Evolutionary conservation across 2,329 filamentous ascomycete species (phyloP).

Genomic region (Teratosphaeriaceae sp.): DNA sequence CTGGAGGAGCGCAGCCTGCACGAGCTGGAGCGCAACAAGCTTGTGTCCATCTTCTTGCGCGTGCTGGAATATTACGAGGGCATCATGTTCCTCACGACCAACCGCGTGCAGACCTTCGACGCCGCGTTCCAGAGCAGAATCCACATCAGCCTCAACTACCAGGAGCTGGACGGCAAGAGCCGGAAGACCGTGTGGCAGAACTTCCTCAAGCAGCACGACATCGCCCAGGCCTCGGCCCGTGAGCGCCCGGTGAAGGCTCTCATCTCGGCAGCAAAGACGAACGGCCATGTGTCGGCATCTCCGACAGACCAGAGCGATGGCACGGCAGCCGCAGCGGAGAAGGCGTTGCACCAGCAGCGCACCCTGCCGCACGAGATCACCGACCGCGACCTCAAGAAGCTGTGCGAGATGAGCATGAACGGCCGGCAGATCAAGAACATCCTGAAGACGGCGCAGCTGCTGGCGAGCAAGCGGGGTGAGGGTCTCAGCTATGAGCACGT

Average conservation of each 20-base stretch:
- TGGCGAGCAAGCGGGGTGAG: constrained; percentile 22
- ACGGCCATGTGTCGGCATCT: neutral
- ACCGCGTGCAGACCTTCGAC: constrained; percentile 33
- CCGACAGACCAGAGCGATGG: neutral
- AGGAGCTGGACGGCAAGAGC: constrained; percentile 35
- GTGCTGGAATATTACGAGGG: constrained; percentile 34
- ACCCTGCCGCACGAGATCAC: constrained; percentile 25
- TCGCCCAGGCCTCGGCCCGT: constrained; percentile 17
- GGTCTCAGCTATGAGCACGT: constrained; percentile 25
- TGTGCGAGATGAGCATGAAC: constrained; percentile 30
- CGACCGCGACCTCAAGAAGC: constrained; percentile 24
- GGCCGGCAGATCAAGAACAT: constrained; percentile 39
- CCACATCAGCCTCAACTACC: constrained; percentile 33
- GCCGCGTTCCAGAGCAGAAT: constrained; percentile 42
- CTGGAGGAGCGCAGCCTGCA: constrained; percentile 33
- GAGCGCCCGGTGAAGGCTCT: constrained; percentile 14
- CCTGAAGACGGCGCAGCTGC: constrained; percentile 34
- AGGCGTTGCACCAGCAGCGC: constrained; percentile 16
- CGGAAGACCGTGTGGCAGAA: constrained; percentile 40
- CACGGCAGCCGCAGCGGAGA: neutral
- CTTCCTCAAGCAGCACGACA: constrained; percentile 32
- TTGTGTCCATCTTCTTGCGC: constrained; percentile 37
- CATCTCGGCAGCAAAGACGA: constrained; percentile 14
- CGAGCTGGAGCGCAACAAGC: constrained; percentile 40
- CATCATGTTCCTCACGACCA: constrained; percentile 41